These are phyloP conservation scores for Selaginella moellendorffii DNA, from an alignment of 75 land plant species.

Conservation along the genomic window DNA sequence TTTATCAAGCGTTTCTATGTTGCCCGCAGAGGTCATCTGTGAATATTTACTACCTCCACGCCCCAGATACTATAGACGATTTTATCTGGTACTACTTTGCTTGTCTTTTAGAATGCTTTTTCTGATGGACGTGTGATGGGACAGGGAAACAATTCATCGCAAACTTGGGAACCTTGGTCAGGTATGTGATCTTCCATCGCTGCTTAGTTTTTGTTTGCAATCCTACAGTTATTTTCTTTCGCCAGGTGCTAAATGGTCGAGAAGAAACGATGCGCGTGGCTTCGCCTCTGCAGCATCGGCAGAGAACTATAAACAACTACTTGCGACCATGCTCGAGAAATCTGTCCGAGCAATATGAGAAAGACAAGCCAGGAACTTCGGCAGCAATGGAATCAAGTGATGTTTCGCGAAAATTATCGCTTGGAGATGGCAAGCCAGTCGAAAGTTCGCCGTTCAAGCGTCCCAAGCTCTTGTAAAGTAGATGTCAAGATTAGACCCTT, in stretches of 20 bases:
- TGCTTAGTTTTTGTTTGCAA: neutral
- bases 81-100: neutral
- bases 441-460: no score
- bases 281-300: neutral
- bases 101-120: neutral
- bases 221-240: neutral
- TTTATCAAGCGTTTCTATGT: neutral
- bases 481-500: no score
- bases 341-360: neutral
- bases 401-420: no score
- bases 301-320: neutral
- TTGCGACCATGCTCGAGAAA: neutral
- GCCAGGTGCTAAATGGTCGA: slow-evolving; percentile 1
- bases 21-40: slow-evolving; percentile 42
- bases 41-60: slow-evolving; percentile 8
- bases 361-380: no score
- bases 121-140: neutral
- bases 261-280: slow-evolving; percentile 1
- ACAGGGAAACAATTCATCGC: slow-evolving; percentile 1
- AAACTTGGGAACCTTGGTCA: slow-evolving; percentile 9
- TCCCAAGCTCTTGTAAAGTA: no score
- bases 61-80: slow-evolving; percentile 2
- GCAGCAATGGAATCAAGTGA: no score
- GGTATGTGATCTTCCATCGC: neutral
- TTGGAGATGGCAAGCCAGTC: no score